Percentiles rank a stretch among this genome's conserved stretches.
Conservation (phyloP, 2,329 filamentous ascomycete species). For the Fusarium sp. region DNA sequence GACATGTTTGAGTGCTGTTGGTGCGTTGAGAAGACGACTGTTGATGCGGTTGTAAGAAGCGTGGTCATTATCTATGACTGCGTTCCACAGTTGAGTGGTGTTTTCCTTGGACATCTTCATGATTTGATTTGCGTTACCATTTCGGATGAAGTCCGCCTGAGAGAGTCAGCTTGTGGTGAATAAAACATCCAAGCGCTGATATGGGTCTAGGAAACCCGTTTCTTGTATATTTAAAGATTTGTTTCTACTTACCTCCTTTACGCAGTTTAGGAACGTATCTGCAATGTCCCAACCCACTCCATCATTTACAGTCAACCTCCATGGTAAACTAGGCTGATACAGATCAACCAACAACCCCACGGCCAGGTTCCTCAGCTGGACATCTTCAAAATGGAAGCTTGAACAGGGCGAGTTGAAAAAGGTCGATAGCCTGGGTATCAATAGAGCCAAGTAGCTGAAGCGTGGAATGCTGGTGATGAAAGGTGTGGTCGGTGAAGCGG, state of each 20-base stretch:
- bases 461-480: constrained; percentile 67
- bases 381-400: constrained; percentile 68
- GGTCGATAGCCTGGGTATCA: constrained; percentile 65
- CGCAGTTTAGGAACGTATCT: constrained; percentile 73
- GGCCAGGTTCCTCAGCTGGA: constrained; percentile 65
- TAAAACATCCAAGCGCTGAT: background rate
- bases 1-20: constrained; percentile 81
- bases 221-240: background rate
- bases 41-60: constrained; percentile 78
- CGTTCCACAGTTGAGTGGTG: constrained; percentile 83
- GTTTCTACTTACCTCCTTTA: constrained; percentile 66
- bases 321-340: constrained; percentile 66
- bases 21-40: constrained; percentile 79
- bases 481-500: constrained; percentile 58
- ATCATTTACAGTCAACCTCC: constrained; percentile 66
- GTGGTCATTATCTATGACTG: constrained; percentile 83
- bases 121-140: constrained; percentile 88
- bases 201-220: background rate
- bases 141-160: constrained; percentile 85
- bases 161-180: constrained; percentile 13
- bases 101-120: constrained; percentile 89
- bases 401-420: constrained; percentile 67
- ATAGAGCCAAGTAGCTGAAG: constrained; percentile 69
- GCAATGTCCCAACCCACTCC: constrained; percentile 69
- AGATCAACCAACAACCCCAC: constrained; percentile 67